Evolutionary conservation across 495 filamentous ascomycete genomes (phyloP), one percentile per base, ranked within the genome.

Genomic region (Daldinia loculata): DNA sequence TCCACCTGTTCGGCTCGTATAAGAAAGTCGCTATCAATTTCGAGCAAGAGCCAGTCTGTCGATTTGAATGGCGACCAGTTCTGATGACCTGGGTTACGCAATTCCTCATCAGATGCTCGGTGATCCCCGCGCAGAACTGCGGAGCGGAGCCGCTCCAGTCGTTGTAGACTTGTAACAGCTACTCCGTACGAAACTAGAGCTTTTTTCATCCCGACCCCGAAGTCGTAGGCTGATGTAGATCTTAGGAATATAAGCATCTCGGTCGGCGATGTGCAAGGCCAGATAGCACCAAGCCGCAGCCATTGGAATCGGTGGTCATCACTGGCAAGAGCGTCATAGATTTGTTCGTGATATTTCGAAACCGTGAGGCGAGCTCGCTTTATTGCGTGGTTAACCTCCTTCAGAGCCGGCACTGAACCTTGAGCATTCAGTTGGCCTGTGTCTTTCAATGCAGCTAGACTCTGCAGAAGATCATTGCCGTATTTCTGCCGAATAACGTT

Each of bases 11-110:
- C 83, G 0, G 67, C 58, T 0, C 87, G 78, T 41, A 89, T 85
- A 2, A 88, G 71, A 1, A 89, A 68, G 62, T 89, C 80, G 6
- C 75, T 67, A 14, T 90, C 88, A 38, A 90, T 83, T 63, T 90
- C 88, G 1, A 90, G 74, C 11, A 90, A 77, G 0, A 90, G 67
- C 85, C 86, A 89, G 57, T 90, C 88, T 0, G 84, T 78, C 5
- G 57, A 41, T 9, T 84, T 51, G 0, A 74, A 27, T 0, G 86
- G 83, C 0, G 76, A 38, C 88, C 87, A 90, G 60, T 87, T 87
- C 5, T 60, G 36, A 69, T 89, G 87, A 3, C 86, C 86, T 0
- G 30, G 11, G 73, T 87, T 84, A 4, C 62, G 27, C 6, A 71
- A 38, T 56, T 86, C 82, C 17, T 85, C 80, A 4, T 77, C 66